Evolutionary conservation across 257 asterid species (phyloP).

Genomic region (Salvia rosmarinus): DNA sequence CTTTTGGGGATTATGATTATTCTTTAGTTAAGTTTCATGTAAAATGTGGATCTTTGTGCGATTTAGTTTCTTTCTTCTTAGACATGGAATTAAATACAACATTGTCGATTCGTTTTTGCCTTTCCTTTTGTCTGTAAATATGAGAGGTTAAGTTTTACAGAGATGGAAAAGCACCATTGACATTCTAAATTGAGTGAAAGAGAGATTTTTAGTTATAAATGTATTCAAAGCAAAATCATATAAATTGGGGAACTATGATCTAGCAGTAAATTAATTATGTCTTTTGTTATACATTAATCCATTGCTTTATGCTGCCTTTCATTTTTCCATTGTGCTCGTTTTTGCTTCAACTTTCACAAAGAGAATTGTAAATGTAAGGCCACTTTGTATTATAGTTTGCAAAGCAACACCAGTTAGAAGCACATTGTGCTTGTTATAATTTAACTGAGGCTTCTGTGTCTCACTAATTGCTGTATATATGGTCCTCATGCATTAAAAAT

Average conservation of each 20-base stretch:
- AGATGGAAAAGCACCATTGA: background rate
- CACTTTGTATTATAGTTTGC: background rate
- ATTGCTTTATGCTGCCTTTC: background rate
- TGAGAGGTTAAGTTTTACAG: constrained; percentile 10
- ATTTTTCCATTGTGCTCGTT: background rate
- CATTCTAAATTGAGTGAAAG: background rate
- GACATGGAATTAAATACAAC: background rate
- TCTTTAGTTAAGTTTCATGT: constrained; percentile 7
- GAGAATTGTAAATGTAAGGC: background rate
- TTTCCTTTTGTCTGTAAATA: background rate
- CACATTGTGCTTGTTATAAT: constrained; percentile 1
- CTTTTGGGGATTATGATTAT: background rate
- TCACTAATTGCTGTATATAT: background rate
- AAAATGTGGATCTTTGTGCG: background rate
- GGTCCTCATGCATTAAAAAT: constrained; percentile 12
- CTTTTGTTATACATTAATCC: background rate
- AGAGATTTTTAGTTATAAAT: constrained; percentile 4
- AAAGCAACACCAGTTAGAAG: constrained; percentile 5
- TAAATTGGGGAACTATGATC: background rate
- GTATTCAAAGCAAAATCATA: background rate
- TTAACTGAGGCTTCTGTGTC: background rate
- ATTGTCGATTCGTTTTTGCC: background rate
- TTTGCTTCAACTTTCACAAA: background rate
- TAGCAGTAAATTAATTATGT: background rate
- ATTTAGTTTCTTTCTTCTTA: background rate